Evolutionary conservation across 2,329 filamentous ascomycete species (phyloP), one percentile per base, ranked within the genome.

Genomic region (Botrytis fragariae): DNA sequence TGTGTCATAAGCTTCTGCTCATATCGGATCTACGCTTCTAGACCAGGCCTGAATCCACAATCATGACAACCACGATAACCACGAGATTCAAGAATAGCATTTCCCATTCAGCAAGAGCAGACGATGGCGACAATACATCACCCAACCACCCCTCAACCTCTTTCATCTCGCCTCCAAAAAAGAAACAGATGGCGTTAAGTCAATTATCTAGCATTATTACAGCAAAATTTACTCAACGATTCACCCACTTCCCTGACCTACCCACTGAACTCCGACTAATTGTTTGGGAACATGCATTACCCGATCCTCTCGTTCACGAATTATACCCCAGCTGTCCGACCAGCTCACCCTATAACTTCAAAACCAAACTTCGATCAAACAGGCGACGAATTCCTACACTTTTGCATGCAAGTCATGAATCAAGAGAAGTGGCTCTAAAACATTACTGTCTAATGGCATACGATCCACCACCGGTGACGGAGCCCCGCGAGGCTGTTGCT

Each of bases 91-190:
- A 72, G 42, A 57, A 45, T 37, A 59, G 22, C 32, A 59, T 67
- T 57, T 68, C 71, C 29, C 37, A 65, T 37, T 51, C 61, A 16
- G 12, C 62, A 22, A 12, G 29, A 29, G 22, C 37, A 22, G 29
- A 48, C n/a, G 93, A 79, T 84, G 48, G n/a, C 37, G 48, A 72
- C 20, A 39, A 60, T 48, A 29, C 39, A n/a, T 25, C 69, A 14
- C 16, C 61, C 8, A 44, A 39, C 18, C 54, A 37, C 37, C 32
- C 57, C 5, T n/a, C 70, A 29, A 29, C 62, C 5, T 29, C 45
- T 35, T 44, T 51, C 32, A 32, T 44, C 44, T 29, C 29, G 20
- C 54, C 29, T n/a, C 54, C 37, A 6, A 61, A 25, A 48, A 72
- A 39, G 51, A 42, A 8, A 48, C 68, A 39, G 22, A 67, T n/a